A percentile compares a stretch with the other conserved stretches of the same genome.
These are phyloP conservation scores for Graphilbum sp. DNA, from an alignment of 2,329 filamentous ascomycete genomes.

Conservation along the genomic window DNA sequence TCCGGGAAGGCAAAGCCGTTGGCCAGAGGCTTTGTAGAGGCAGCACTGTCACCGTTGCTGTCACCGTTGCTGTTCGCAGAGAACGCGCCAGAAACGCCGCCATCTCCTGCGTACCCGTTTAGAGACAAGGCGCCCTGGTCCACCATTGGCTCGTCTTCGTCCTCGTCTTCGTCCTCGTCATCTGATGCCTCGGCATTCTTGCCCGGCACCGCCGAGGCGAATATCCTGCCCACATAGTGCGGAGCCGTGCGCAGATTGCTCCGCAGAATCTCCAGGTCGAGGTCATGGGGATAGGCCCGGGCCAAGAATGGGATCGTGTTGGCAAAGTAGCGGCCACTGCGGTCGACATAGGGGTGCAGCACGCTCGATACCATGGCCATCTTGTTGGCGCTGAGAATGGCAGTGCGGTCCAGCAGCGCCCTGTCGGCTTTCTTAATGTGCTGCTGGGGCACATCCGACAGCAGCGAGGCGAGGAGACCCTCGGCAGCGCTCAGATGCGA, in stretches of 20 bases:
- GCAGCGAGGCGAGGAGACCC: slow-evolving; percentile 42
- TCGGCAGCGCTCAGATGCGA: slow-evolving; percentile 34
- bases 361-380: slow-evolving; percentile 68
- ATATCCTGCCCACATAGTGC: slow-evolving; percentile 13
- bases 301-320: slow-evolving; percentile 71
- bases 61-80: too few species aligned
- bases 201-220: slow-evolving; percentile 6
- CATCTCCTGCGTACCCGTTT: too few species aligned
- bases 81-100: neutral
- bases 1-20: slow-evolving; percentile 4
- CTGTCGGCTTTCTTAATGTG: slow-evolving; percentile 56
- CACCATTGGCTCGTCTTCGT: slow-evolving; percentile 7
- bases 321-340: slow-evolving; percentile 45
- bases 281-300: slow-evolving; percentile 43
- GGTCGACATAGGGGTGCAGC: slow-evolving; percentile 55
- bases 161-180: slow-evolving; percentile 19
- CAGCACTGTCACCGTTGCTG: too few species aligned
- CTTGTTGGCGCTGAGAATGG: slow-evolving; percentile 53
- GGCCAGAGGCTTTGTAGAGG: neutral
- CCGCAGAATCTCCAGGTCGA: slow-evolving; percentile 54
- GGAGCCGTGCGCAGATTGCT: slow-evolving; percentile 34
- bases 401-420: slow-evolving; percentile 63
- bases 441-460: slow-evolving; percentile 48
- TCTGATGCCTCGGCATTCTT: slow-evolving; percentile 32
- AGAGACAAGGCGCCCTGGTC: neutral